Percentiles rank a stretch among this genome's conserved stretches.
These are phyloP conservation scores for Penicillium argentinense DNA, from an alignment of 495 filamentous ascomycete genomes.

Conservation along the genomic window DNA sequence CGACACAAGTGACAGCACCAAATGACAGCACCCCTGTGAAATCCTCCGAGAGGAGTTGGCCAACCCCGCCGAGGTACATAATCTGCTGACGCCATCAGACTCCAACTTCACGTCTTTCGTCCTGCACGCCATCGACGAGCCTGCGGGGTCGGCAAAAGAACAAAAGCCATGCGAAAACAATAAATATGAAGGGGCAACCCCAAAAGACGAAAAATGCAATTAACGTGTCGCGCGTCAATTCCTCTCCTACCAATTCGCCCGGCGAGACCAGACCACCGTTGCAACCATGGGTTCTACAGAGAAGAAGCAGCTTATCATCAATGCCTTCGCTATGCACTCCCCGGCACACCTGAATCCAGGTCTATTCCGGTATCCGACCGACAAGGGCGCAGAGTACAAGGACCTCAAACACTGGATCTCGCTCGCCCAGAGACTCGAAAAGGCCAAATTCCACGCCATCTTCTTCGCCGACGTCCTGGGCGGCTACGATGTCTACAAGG, in stretches of 20 bases:
- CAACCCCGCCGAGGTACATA: background rate
- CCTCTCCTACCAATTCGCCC: background rate
- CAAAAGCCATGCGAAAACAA: slow-evolving; percentile 7
- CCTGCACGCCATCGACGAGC: slow-evolving; percentile 14
- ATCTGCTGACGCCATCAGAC: slow-evolving; percentile 30
- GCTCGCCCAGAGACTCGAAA: slow-evolving; percentile 48
- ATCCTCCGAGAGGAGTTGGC: slow-evolving; percentile 1
- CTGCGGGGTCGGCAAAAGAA: slow-evolving; percentile 16
- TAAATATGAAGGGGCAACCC: background rate
- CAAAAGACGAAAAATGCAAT: background rate
- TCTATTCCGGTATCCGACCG: slow-evolving; percentile 47
- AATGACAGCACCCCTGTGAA: no score
- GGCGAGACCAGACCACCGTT: background rate
- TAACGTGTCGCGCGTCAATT: background rate
- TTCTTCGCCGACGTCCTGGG: slow-evolving; percentile 55
- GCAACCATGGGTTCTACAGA: slow-evolving; percentile 21
- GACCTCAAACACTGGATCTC: slow-evolving; percentile 45
- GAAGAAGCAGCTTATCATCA: slow-evolving; percentile 55
- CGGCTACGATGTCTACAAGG: slow-evolving; percentile 68
- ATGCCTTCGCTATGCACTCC: slow-evolving; percentile 56
- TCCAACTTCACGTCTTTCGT: slow-evolving; percentile 32
- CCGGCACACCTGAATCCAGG: slow-evolving; percentile 52
- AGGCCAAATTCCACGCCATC: slow-evolving; percentile 54
- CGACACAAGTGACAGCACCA: no score
- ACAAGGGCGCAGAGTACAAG: slow-evolving; percentile 49